Base-by-base conservation (phyloP, 73 alveolate species). In the Symbiodinium natans region DNA sequence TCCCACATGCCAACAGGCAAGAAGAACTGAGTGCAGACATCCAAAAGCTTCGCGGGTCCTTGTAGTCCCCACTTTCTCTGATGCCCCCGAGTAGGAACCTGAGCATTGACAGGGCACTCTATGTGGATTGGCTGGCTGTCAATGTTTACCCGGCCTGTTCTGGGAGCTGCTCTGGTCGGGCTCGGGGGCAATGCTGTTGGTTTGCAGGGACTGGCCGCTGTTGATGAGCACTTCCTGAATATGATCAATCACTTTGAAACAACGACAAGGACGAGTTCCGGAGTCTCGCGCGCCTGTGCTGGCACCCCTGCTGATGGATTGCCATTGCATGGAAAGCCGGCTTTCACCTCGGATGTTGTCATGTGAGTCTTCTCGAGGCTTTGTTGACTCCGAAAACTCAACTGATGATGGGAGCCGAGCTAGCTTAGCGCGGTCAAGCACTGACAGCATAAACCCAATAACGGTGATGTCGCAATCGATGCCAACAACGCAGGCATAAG, bases 281-380 rank as follows among this genome's bases (percentile, higher is more conserved):
- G 15, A 17, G 15, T 17, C 38, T 8, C 15, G 23, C 46, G 5
- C 59, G 40, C 95, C 95, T 88, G 95, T 2, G 95, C 95, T 29
- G 95, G 95, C 31, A 88, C 95, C 43, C 95, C 95, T 0, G 46
- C 95, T 6, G 19, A 85, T 1, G 95, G 95, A n/a, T 88, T 88
- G 52, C 95, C 95, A 29, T 88, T 88, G 95, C 95, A 88, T 23
- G 95, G 95, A 36, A 63, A 88, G 86, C 95, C 95, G 3, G 56
- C 95, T 63, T 63, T 88, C 86, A 88, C 95, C 93, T 85, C 23
- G 73, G 41, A 3, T n/a, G n/a, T n/a, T n/a, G n/a, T n/a, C 13
- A 17, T 33, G 46, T 74, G 85, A 17, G 34, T 8, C 92, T 41
- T 25, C 5, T 25, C 73, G 6, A 3, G 29, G 52, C 38, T 41